Percentiles rank a stretch among this genome's conserved stretches.
phyloP scores from a whole-genome alignment of 1,284 basidiomycete genomes.

The Veloporphyrellus conicus region DNA sequence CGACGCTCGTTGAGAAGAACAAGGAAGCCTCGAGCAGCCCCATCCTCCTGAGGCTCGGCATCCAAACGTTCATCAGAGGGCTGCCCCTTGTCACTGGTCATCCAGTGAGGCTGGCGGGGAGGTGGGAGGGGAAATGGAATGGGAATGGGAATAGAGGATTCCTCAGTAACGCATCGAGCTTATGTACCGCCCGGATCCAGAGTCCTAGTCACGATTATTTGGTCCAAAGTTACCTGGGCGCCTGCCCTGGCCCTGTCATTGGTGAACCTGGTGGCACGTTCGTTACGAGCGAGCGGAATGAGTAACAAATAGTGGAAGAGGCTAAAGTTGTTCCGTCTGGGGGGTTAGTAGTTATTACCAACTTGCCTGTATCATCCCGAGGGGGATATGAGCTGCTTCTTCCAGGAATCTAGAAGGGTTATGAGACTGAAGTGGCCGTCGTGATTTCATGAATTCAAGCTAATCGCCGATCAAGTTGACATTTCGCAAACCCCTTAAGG shows the following conservation, averaged over 20 bases:
- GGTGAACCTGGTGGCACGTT: not conserved
- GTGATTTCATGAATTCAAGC: too few relatives aligned
- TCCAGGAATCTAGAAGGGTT: too few relatives aligned
- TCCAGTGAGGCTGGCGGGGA: not conserved
- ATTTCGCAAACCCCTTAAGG: too few relatives aligned
- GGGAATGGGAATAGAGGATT: not conserved
- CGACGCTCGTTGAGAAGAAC: constrained; percentile 42
- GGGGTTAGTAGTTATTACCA: too few relatives aligned
- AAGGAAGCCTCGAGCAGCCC: not conserved
- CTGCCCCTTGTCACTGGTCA: not conserved
- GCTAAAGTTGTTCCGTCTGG: not conserved
- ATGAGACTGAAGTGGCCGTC: too few relatives aligned
- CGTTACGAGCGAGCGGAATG: too few relatives aligned
- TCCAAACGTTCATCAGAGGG: not conserved
- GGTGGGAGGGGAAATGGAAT: not conserved
- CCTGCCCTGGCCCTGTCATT: not conserved
- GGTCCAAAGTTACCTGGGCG: not conserved
- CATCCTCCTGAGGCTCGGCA: not conserved
- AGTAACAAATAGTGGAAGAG: not conserved
- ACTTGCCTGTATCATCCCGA: too few relatives aligned
- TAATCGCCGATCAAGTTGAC: too few relatives aligned
- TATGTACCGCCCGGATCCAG: not conserved
- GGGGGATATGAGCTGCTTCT: too few relatives aligned
- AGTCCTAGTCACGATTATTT: not conserved
- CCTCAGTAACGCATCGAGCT: too few relatives aligned